Base-by-base conservation (phyloP, 192 early-diverging fungal genomes). In the Phycomyces nitens region DNA sequence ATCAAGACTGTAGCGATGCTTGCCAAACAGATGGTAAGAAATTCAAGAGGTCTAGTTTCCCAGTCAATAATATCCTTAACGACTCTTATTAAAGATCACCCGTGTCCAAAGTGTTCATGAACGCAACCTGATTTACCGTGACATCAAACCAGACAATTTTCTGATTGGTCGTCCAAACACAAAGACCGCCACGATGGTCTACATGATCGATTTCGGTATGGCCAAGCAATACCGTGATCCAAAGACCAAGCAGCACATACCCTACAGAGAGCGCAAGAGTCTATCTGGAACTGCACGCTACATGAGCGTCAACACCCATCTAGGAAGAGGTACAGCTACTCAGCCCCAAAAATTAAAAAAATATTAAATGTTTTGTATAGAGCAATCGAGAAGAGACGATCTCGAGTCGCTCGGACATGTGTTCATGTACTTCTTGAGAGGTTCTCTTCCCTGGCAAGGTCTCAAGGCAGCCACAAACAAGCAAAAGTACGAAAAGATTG, bases 101-200 rank as follows among this genome's bases (percentile, higher is more conserved):
- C 88, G 92, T 61, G 89, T 98, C 18, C 93, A 95, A 76, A 82
- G 86, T 2, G 90, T 98, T 51, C 96, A 98, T 73, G 94, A 98
- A 67, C 80, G 87, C 63, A 94, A 93, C 69, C 78, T 96, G 56
- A 92, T 98, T 43, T 98, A 98, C 74, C 87, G 96, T 57, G 96
- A 98, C 77, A 96, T 98, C 75, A 98, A 98, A 74, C 96, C 96
- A 43, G 96, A 98, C 74, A 98, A 98, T 82, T 98, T 98, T 71
- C 75, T 98, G 66, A 88, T 96, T 62, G 96, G 96, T 38, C 82
- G 84, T 21, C 44, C 44, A n/a, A 18, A 14, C 18, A 47, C 44
- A 47, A 77, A 81, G 61, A 73, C 74, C 24, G 80, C 77, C 51
- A 88, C 83, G 62, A 77, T 78, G 71, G 84, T 98, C 22, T 91